Base-by-base conservation (phyloP, 768 basidiomycete genomes). In the Xerocomellus amylosporus region DNA sequence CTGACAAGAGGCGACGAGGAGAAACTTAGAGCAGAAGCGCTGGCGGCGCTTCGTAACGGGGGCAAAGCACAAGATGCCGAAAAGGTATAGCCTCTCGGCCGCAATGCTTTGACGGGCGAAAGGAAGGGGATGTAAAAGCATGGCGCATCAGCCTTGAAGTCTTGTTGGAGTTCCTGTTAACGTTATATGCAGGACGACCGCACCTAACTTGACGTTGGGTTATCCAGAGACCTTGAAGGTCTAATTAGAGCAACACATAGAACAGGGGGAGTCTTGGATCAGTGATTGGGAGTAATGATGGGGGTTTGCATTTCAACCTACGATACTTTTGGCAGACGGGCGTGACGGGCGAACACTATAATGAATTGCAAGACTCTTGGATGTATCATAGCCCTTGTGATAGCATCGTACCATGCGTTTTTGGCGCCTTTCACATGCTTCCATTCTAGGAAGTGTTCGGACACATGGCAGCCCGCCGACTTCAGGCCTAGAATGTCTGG, bases 1-100 rank as follows among this genome's bases (percentile, higher is more conserved):
- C 70, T 89, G 36, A 80, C 76, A 33, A 70, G 85, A 36, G 77
- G 66, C 2, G 86, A 87, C 62, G 84, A 86, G 33, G 77, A 75
- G 17, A 63, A 69, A 51, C 69, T 82, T n/a, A 75, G 74, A 54
- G 74, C 75, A 34, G 68, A 75, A 48, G 77, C 75, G 13, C 67
- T 64, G 54, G 43, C 46, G 9, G 44, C 46, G 12, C 51, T 61
- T 38, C 26, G 26, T n/a, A 8, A 26, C 19, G 19, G 20, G 0
- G 40, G 8, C 12, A 31, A 48, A 49, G 33, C 26, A 31, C 12
- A 36, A 36, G n/a, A 42, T 15, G 15, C 39, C 15, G 57, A 53
- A 38, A 53, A 51, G 10, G 63, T 37, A 10, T 58, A 41, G n/a
- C 9, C 31, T 26, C 22, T 17, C 10, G 17, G 17, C 43, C 26